Evolutionary conservation across 257 asterid species (phyloP).

Genomic region (Linaria vulgaris): DNA sequence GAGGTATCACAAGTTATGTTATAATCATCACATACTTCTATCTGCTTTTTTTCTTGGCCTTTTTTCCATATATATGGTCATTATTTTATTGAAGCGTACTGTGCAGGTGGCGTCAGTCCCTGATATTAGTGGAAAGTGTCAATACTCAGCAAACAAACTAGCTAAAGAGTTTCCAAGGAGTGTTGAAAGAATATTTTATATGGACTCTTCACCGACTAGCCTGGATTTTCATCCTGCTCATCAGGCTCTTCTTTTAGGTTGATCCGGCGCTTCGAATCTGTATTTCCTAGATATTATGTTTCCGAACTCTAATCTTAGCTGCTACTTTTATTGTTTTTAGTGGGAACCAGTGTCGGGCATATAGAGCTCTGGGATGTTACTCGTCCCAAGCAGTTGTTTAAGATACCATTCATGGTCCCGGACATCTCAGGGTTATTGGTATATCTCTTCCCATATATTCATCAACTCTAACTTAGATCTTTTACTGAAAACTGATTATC

Average conservation of each 20-base stretch:
- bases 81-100: not conserved
- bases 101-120: conserved; percentile 39
- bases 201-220: conserved; percentile 43
- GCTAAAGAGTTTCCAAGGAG: conserved; percentile 49
- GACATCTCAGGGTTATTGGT: conserved; percentile 46
- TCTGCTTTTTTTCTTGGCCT: not conserved
- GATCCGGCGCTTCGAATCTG: conserved; percentile 12
- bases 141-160: conserved; percentile 27
- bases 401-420: conserved; percentile 39
- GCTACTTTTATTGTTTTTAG: conserved; percentile 28
- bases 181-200: conserved; percentile 42
- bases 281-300: not conserved
- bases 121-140: conserved; percentile 18
- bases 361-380: conserved; percentile 62
- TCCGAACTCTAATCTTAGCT: too few relatives aligned
- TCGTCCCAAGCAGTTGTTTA: conserved; percentile 42
- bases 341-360: conserved; percentile 57
- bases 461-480: not conserved
- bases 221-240: conserved; percentile 76
- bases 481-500: conserved; percentile 10
- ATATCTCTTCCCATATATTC: conserved; percentile 18
- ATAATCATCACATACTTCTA: not conserved
- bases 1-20: conserved; percentile 41
- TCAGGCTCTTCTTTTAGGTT: conserved; percentile 67
- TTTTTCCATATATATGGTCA: too few relatives aligned